Evolutionary conservation across 2,329 filamentous ascomycete species (phyloP).

Genomic region (Cladophialophora immunda): DNA sequence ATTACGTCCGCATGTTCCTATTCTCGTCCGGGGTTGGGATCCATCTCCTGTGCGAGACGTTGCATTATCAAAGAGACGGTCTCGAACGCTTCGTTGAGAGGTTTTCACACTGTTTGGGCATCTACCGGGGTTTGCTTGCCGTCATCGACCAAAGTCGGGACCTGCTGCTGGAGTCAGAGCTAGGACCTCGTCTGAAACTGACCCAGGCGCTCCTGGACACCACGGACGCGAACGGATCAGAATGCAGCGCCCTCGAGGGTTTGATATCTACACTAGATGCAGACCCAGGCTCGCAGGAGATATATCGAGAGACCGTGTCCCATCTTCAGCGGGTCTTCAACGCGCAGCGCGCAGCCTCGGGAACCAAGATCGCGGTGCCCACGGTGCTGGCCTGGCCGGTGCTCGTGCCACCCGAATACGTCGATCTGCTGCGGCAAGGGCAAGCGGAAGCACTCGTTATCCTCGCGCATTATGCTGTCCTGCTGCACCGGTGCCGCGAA

Average conservation of each 20-base stretch:
- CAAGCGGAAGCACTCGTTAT: slow-evolving; percentile 47
- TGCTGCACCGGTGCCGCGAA: slow-evolving; percentile 38
- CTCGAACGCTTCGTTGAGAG: slow-evolving; percentile 49
- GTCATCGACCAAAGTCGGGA: slow-evolving; percentile 25
- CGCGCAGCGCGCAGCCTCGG: slow-evolving; percentile 8
- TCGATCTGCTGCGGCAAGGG: slow-evolving; percentile 48
- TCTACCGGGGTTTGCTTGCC: slow-evolving; percentile 42
- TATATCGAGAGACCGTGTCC: slow-evolving; percentile 30
- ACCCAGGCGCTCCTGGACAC: slow-evolving; percentile 6
- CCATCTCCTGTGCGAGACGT: slow-evolving; percentile 55
- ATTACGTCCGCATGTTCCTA: slow-evolving; percentile 35
- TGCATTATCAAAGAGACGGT: slow-evolving; percentile 49
- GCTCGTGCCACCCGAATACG: slow-evolving; percentile 43
- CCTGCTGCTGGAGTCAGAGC: slow-evolving; percentile 28
- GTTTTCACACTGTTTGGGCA: slow-evolving; percentile 40
- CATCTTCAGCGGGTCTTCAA: slow-evolving; percentile 33
- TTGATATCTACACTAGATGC: slow-evolving; percentile 26
- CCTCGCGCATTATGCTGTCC: slow-evolving; percentile 42
- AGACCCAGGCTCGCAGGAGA: slow-evolving; percentile 11
- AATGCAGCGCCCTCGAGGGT: slow-evolving; percentile 26
- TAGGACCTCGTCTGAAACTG: slow-evolving; percentile 24
- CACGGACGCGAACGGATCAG: slow-evolving; percentile 1
- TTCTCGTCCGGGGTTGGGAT: slow-evolving; percentile 36
- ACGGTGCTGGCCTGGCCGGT: slow-evolving; percentile 47
- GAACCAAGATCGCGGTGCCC: background rate